These are phyloP conservation scores for Fraxinus albicans DNA, from an alignment of 305 asterid genomes.

Conservation along the genomic window DNA sequence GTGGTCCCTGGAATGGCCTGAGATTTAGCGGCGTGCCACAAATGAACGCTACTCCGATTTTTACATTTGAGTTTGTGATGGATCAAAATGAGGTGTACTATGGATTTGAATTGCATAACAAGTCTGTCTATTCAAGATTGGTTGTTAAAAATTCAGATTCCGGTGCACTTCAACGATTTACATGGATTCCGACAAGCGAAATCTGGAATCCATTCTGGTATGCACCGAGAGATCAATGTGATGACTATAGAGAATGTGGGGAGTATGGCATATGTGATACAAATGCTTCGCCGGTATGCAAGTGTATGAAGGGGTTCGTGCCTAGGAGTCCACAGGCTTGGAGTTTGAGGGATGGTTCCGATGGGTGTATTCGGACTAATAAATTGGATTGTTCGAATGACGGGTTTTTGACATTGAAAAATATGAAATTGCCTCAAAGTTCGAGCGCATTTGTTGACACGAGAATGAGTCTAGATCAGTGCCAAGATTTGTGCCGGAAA, in stretches of 20 bases:
- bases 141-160: conserved; percentile 28
- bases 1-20: conserved; percentile 93
- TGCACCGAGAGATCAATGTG: conserved; percentile 83
- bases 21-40: conserved; percentile 92
- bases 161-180: conserved; percentile 49
- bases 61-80: conserved; percentile 43
- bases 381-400: conserved; percentile 51
- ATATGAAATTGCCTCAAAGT: conserved; percentile 76
- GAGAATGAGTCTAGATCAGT: conserved; percentile 39
- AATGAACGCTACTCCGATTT: conserved; percentile 51
- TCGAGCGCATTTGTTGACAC: conserved; percentile 47
- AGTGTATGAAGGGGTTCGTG: conserved; percentile 58
- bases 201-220: conserved; percentile 72
- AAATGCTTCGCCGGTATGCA: conserved; percentile 70
- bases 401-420: conserved; percentile 44
- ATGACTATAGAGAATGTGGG: conserved; percentile 67
- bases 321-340: conserved; percentile 66
- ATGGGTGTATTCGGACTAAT: conserved; percentile 56
- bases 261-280: conserved; percentile 68
- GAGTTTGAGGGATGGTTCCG: conserved; percentile 73
- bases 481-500: conserved; percentile 50
- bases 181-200: conserved; percentile 58
- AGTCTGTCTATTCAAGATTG: conserved; percentile 58
- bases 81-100: conserved; percentile 44
- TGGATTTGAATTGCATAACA: conserved; percentile 40